phyloP scores from a whole-genome alignment of 768 basidiomycete species.

The Mycena vitilis region DNA sequence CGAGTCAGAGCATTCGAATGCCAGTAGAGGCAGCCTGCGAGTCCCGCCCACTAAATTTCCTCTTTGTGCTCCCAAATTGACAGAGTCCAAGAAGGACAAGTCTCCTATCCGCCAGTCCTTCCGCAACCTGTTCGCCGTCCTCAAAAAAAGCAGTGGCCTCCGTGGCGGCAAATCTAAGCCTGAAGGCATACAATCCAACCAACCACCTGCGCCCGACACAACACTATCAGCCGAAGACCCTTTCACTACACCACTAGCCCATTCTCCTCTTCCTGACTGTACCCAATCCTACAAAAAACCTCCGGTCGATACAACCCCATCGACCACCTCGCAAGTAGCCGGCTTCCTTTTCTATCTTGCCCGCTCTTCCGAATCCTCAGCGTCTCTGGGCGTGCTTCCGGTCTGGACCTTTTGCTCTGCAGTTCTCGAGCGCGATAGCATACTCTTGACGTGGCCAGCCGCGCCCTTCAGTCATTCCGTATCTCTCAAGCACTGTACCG shows the following conservation, averaged over 20 bases:
- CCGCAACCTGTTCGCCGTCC: constrained; percentile 68
- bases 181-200: constrained; percentile 50
- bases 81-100: constrained; percentile 48
- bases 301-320: no score
- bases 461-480: constrained; percentile 57
- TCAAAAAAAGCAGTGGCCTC: constrained; percentile 39
- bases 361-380: constrained; percentile 14
- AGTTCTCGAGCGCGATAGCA: constrained; percentile 32
- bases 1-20: constrained; percentile 19
- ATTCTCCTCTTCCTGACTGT: no score
- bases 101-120: constrained; percentile 75
- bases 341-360: constrained; percentile 34
- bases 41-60: constrained; percentile 34
- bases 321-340: not conserved
- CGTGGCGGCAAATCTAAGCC: constrained; percentile 36
- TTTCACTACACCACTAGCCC: constrained; percentile 1
- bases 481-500: constrained; percentile 62
- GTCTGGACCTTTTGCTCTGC: constrained; percentile 35
- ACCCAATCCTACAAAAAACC: no score
- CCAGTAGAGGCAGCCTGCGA: constrained; percentile 1
- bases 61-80: constrained; percentile 28
- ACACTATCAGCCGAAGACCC: constrained; percentile 13
- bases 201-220: constrained; percentile 6
- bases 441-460: constrained; percentile 35
- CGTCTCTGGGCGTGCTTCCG: constrained; percentile 2